These are phyloP conservation scores for Forsythia suspensa DNA, from an alignment of 257 asterid genomes.

Conservation along the genomic window DNA sequence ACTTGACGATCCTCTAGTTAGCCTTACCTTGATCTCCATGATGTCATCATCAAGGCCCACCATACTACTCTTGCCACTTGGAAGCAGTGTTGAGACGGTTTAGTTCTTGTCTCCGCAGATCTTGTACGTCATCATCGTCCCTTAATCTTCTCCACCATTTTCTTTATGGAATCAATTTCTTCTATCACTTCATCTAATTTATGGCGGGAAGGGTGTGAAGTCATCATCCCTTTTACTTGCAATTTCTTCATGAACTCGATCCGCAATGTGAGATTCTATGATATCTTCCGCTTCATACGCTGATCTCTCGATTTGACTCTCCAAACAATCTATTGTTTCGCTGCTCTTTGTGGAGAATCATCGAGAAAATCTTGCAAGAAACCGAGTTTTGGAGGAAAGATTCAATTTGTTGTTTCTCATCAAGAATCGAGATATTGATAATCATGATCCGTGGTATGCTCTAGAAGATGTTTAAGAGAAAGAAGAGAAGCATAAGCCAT, in stretches of 20 bases:
- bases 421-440: neutral
- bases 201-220: neutral
- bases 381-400: neutral
- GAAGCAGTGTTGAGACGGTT: neutral
- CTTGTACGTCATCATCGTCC: neutral
- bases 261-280: slow-evolving; percentile 10
- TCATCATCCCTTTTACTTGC: neutral
- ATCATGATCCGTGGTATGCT: neutral
- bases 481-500: slow-evolving; percentile 22
- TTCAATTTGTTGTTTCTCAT: neutral
- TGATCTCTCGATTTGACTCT: slow-evolving; percentile 15
- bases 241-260: neutral
- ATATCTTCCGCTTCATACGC: slow-evolving; percentile 22
- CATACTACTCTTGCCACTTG: neutral
- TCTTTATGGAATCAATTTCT: neutral
- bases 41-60: slow-evolving; percentile 10
- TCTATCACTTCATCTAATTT: neutral
- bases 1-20: neutral
- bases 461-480: slow-evolving; percentile 10
- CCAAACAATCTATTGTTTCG: neutral
- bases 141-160: neutral
- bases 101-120: neutral
- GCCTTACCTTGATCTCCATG: neutral
- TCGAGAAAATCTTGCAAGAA: slow-evolving; percentile 4
- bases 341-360: neutral